Base-by-base conservation (phyloP, 768 basidiomycete species). In the Boletellus emodensis region DNA sequence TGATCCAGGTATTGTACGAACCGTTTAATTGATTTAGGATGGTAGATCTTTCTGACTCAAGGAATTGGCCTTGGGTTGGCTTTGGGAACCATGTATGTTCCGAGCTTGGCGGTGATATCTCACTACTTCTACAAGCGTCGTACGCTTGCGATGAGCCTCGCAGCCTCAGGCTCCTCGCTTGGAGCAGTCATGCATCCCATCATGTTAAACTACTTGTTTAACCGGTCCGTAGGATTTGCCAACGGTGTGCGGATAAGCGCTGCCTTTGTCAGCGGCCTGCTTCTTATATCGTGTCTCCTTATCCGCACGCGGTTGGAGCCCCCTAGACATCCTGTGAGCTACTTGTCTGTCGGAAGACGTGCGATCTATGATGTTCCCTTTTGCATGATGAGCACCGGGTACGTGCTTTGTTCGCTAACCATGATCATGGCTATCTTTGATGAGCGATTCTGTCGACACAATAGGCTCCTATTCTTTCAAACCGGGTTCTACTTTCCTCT, bases 181-280 rank as follows among this genome's bases (percentile, higher is more conserved):
- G 65, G 67, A 28, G 13, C 62, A 1, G 40, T 61, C 34, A 54
- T 55, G 20, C 69, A 54, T 49, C 68, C 43, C 47, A 62, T 48
- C 38, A 70, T 54, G 70, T 70, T 68, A 59, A 70, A 70, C 54
- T 60, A 57, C 30, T 40, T 59, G 26, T 57, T 46, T 39, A 55
- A 56, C 44, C 38, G 53, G 7, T 38, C 44, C 4, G 30, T 58
- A n/a, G 58, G 51, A 70, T 82, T 79, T 33, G 65, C 71, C n/a
- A 69, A 71, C 28, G 77, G 77, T 28, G 77, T 77, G 17, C 73
- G 74, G 15, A 73, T 71, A 18, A 79, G 75, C 42, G 77, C 77
- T 14, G 76, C 67, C 8, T 55, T 81, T 26, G 61, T 71, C 34
- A 68, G 66, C 9, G 64, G 62, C 5, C 47, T 75, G 9, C 65